These are phyloP conservation scores for Persicaria tinctoria DNA, from an alignment of 148 eudicot species.

Conservation along the genomic window DNA sequence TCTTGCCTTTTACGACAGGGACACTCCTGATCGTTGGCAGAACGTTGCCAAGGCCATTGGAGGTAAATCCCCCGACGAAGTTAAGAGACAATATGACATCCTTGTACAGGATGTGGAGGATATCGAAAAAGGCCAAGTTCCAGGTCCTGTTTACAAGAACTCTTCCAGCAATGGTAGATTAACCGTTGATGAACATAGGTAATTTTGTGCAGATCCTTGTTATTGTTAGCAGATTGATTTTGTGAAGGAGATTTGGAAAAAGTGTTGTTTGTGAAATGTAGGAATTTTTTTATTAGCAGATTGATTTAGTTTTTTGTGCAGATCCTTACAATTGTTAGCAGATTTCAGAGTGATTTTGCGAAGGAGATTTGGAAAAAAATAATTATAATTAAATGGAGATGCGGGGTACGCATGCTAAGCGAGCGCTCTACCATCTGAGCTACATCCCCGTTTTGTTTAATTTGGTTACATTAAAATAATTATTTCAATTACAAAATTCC, in stretches of 20 bases:
- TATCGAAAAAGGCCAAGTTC: background rate
- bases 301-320: too few relatives aligned
- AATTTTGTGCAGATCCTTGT: background rate
- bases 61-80: slow-evolving; percentile 1
- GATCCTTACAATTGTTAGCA: too few relatives aligned
- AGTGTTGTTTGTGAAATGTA: too few relatives aligned
- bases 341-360: too few relatives aligned
- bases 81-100: background rate
- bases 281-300: too few relatives aligned
- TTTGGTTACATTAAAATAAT: too few relatives aligned
- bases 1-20: slow-evolving; percentile 7
- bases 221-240: background rate
- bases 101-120: background rate
- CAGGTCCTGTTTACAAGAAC: background rate
- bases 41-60: slow-evolving; percentile 11
- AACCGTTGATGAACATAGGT: background rate
- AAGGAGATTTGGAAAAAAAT: background rate
- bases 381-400: background rate
- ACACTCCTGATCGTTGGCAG: slow-evolving; percentile 3
- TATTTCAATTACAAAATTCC: too few relatives aligned
- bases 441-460: slow-evolving; percentile 16
- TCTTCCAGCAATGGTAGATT: background rate
- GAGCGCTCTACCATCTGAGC: slow-evolving; percentile 99
- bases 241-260: too few relatives aligned
- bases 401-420: slow-evolving; percentile 72